phyloP scores from a whole-genome alignment of 345 rosid genomes.

The Aethionema arabicum region DNA sequence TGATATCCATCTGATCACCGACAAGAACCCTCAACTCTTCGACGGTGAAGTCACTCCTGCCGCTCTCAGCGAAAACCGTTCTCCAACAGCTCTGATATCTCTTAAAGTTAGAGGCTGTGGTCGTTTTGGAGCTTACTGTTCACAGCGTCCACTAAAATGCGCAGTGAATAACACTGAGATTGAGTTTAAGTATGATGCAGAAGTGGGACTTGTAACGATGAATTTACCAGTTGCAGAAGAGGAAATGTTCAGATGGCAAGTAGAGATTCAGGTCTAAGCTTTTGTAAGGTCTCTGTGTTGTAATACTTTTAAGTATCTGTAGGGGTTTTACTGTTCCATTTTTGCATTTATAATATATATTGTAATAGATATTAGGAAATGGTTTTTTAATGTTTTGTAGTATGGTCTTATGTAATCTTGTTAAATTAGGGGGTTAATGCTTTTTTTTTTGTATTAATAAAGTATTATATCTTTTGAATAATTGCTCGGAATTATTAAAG shows the following conservation, averaged over 20 bases:
- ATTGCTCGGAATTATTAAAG: neutral
- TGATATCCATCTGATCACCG: slow-evolving; percentile 42
- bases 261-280: slow-evolving; percentile 60
- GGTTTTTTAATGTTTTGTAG: neutral
- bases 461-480: neutral
- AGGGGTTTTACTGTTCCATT: neutral
- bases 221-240: slow-evolving; percentile 55
- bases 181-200: slow-evolving; percentile 52
- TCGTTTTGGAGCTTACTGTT: slow-evolving; percentile 66
- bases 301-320: neutral
- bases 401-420: slow-evolving; percentile 13
- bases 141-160: slow-evolving; percentile 71
- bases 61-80: slow-evolving; percentile 44
- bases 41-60: slow-evolving; percentile 52
- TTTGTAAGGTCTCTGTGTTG: neutral
- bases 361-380: slow-evolving; percentile 5
- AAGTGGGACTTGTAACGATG: slow-evolving; percentile 58
- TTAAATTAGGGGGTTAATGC: neutral
- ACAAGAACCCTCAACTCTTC: slow-evolving; percentile 41
- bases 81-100: slow-evolving; percentile 50
- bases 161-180: slow-evolving; percentile 48
- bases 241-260: slow-evolving; percentile 85
- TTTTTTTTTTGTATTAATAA: slow-evolving; percentile 15
- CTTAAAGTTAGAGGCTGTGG: slow-evolving; percentile 77
- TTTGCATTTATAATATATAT: slow-evolving; percentile 20